Evolutionary conservation across 768 basidiomycete genomes (phyloP), one percentile per base, ranked within the genome.

Genomic region (Pulveroboletus sp.): DNA sequence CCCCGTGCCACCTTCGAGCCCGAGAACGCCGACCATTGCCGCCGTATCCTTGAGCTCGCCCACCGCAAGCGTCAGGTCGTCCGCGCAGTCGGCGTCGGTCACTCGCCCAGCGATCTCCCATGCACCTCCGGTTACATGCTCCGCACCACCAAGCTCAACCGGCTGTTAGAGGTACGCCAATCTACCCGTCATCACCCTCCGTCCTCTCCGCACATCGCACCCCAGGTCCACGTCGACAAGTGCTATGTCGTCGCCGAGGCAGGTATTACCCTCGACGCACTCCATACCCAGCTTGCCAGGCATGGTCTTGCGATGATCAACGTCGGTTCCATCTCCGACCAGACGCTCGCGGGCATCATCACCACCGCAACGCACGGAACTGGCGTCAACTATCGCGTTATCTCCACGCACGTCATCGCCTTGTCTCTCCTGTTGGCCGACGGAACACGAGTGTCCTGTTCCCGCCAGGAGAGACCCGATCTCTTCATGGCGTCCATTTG

Each of bases 331-430:
- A 97, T 99, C 61, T 95, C 93, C 32, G 93, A 96, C 66, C 95
- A 97, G 68, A 91, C 93, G 3, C 77, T 99, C 56, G 94, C 82
- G 26, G 96, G 96, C 39, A 81, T 93, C 59, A 76, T 98, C 61
- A 85, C 92, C 12, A 99, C 96, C 54, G 92, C 92, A 8, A 94
- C 94, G 0, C 96, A 99, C 74, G 96, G 94, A 46, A 85, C 90
- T 11, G 95, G 96, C 37, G 74, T 87, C 51, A 63, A 70, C 39
- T 94, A 79, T 70, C 81, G 82, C 47, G 88, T 91, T 54, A 80
- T 97, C 55, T 91, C 92, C 10, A 85, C 84, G 17, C 80, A 86
- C 56, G 91, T 93, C 47, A 75, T 80, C 58, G 81, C 86, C 5
- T 71, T 97, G 54, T 80, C 82, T 7, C 62, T 97, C 42, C 74